Base-by-base conservation (phyloP, 139 green algal species). In the Coccomyxa sp. region DNA sequence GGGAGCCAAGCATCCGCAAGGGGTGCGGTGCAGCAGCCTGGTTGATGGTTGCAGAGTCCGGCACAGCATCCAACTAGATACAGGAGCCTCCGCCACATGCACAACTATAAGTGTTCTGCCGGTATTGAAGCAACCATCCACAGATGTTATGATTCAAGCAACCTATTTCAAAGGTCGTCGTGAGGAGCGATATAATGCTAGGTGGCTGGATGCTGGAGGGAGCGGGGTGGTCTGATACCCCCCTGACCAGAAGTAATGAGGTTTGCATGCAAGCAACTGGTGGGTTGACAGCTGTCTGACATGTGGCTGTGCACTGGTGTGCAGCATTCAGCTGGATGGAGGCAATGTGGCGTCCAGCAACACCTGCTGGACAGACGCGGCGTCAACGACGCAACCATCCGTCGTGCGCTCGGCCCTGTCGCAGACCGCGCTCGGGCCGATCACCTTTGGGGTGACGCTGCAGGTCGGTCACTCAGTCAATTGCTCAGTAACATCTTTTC, bases 281-380 rank as follows among this genome's bases (percentile, higher is more conserved):
- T 51, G 38, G 3, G 17, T 71, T 71, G 18, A 18, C 23, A 77
- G 71, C 71, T 10, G 71, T 77, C 1, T 38, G 25, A 25, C 14
- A 11, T 77, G 23, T 4, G 23, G 27, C 71, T 45, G 71, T 16
- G n/a, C 71, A 77, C 1, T 38, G 71, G 10, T n/a, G 23, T 38
- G 71, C 71, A 31, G n/a, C 25, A 51, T 77, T 45, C 63, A 71
- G 63, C 21, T 71, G 63, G 63, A 71, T 71, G 63, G 63, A 71
- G 63, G 63, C 18, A 71, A 25, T 71, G 63, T 71, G 63, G 63
- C 63, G 18, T 28, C 71, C 21, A 77, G 71, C 71, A 38, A 31
- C 25, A 77, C 71, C 71, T 77, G 71, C 71, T 77, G 71, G 71
- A 38, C 71, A 77, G 71, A 77, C 27, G 71, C 71, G 1, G 21